phyloP scores from a whole-genome alignment of 2,329 filamentous ascomycete genomes.

The Microsporum canis region DNA sequence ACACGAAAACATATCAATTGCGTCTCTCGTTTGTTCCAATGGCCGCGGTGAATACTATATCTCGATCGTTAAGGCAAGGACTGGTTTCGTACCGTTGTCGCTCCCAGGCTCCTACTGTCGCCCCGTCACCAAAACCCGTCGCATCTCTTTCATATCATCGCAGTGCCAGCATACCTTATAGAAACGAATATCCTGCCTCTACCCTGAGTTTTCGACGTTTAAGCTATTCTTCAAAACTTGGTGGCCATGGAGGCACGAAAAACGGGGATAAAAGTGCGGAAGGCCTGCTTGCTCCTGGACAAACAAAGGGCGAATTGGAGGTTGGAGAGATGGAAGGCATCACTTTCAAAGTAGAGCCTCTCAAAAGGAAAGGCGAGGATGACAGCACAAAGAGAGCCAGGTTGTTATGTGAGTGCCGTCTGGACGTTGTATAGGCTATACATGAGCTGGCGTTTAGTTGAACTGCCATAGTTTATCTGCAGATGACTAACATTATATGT shows the following conservation, averaged over 20 bases:
- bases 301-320: conserved; percentile 46
- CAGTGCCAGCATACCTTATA: neutral
- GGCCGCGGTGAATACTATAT: neutral
- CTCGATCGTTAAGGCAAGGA: conserved; percentile 1
- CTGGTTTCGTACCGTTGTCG: neutral
- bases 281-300: neutral
- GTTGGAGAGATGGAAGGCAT: conserved; percentile 83
- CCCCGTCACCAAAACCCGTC: neutral
- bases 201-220: neutral
- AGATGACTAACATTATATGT: neutral
- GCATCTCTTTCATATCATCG: neutral
- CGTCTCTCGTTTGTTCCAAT: neutral
- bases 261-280: neutral
- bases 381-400: conserved; percentile 75
- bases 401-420: conserved; percentile 48
- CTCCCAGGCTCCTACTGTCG: neutral
- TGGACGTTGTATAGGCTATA: neutral
- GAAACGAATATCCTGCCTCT: neutral
- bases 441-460: no score
- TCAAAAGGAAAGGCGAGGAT: conserved; percentile 75
- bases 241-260: neutral
- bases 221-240: neutral
- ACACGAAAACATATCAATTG: neutral
- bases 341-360: conserved; percentile 78
- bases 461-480: neutral